These are phyloP conservation scores for Telopea speciosissima DNA, from an alignment of 177 flowering plant genomes.

Conservation along the genomic window DNA sequence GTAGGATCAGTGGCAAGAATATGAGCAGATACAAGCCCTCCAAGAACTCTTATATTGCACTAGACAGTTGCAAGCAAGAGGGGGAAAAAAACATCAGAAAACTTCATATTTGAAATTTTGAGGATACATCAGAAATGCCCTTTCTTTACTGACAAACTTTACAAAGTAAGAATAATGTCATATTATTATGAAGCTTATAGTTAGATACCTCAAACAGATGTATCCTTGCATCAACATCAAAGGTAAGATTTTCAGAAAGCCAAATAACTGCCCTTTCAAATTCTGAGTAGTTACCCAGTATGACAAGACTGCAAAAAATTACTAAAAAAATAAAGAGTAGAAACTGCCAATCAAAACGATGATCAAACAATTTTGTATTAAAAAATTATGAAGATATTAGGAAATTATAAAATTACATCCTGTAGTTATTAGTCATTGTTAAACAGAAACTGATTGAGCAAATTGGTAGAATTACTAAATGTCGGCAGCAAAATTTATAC, in stretches of 20 bases:
- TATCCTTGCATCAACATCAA: constrained; percentile 90
- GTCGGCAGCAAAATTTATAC: too few species aligned
- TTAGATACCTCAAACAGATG: constrained; percentile 88
- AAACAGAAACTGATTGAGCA: background rate
- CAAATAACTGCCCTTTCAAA: constrained; percentile 88
- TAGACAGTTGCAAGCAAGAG: constrained; percentile 38
- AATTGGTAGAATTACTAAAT: too few species aligned
- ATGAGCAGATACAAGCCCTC: constrained; percentile 99
- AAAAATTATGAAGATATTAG: too few species aligned
- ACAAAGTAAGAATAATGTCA: background rate
- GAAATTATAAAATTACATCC: background rate
- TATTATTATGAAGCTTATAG: background rate
- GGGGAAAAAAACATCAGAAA: background rate
- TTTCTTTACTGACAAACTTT: background rate
- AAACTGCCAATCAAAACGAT: background rate
- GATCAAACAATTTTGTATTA: background rate
- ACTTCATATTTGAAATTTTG: too few species aligned
- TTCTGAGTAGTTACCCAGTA: constrained; percentile 88
- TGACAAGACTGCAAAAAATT: constrained; percentile 54
- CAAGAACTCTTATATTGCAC: constrained; percentile 99
- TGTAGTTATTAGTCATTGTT: background rate
- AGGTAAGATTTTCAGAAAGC: constrained; percentile 81
- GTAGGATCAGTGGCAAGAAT: constrained; percentile 94
- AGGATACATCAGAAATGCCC: constrained; percentile 4
- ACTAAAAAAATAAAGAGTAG: background rate